These are phyloP conservation scores for Vararia minispora DNA, from an alignment of 768 basidiomycete genomes.

Conservation along the genomic window DNA sequence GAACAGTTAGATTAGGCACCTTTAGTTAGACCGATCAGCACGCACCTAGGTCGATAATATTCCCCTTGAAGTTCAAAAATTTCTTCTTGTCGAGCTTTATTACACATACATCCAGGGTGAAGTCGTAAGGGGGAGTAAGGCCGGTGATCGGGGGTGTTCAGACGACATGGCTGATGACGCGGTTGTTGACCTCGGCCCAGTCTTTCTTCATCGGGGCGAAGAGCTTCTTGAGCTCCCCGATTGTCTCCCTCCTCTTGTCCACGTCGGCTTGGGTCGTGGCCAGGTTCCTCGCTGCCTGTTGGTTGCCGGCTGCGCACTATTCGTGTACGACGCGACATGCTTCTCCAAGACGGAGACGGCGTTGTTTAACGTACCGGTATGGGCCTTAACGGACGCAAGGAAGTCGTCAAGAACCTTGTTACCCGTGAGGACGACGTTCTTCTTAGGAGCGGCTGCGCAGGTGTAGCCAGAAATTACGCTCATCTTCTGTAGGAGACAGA, in stretches of 20 bases:
- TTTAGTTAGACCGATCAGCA: conserved; percentile 18
- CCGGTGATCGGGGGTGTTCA: conserved; percentile 17
- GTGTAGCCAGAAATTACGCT: conserved; percentile 11
- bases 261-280: too few species aligned
- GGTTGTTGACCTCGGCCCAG: conserved; percentile 11
- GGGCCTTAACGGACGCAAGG: conserved; percentile 16
- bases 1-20: conserved; percentile 16
- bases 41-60: conserved; percentile 27
- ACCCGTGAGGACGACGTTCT: conserved; percentile 18
- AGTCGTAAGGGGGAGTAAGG: conserved; percentile 21
- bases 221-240: conserved; percentile 13
- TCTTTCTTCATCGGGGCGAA: conserved; percentile 11
- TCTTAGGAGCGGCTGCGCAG: too few species aligned
- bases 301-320: conserved; percentile 12
- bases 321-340: conserved; percentile 11
- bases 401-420: conserved; percentile 14
- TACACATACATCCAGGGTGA: conserved; percentile 28
- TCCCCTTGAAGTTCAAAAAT: conserved; percentile 25
- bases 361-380: conserved; percentile 15
- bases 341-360: conserved; percentile 13
- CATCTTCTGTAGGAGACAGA: conserved; percentile 18
- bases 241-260: conserved; percentile 11
- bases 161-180: conserved; percentile 18
- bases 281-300: conserved; percentile 10
- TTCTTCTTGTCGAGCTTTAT: conserved; percentile 27